Percentiles rank a stretch among this genome's conserved stretches.
Conservation (phyloP, 2,329 filamentous ascomycete genomes). For the Sporothrix euskadiensis region DNA sequence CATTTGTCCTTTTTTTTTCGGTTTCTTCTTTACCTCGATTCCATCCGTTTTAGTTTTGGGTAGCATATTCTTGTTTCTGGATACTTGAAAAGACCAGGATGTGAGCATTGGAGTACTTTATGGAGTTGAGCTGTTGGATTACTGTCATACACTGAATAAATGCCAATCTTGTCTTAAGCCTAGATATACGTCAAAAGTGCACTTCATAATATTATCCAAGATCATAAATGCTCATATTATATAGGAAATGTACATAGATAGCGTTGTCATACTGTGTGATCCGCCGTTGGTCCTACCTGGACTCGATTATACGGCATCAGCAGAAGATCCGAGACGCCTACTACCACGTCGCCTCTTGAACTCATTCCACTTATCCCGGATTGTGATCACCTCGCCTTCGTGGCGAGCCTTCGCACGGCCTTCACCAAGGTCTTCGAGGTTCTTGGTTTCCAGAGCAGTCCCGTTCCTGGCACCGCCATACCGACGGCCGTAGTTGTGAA, state of each 20-base stretch:
- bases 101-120: neutral
- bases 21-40: neutral
- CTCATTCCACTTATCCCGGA: constrained; percentile 47
- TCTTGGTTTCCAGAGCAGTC: constrained; percentile 45
- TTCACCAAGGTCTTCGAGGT: constrained; percentile 53
- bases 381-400: constrained; percentile 48
- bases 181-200: neutral
- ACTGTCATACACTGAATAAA: neutral
- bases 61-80: constrained; percentile 2
- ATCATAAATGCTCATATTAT: constrained; percentile 7
- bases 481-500: constrained; percentile 4
- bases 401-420: constrained; percentile 48
- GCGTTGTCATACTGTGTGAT: neutral
- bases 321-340: constrained; percentile 23
- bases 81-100: neutral
- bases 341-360: constrained; percentile 40
- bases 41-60: neutral
- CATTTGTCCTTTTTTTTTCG: neutral
- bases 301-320: neutral
- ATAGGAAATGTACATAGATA: neutral
- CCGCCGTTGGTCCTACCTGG: neutral
- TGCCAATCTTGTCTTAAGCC: neutral
- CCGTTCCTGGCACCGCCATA: constrained; percentile 35
- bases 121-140: neutral
- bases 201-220: neutral